Base-by-base conservation (phyloP, 2,329 filamentous ascomycete species). In the Talaromyces sp. region DNA sequence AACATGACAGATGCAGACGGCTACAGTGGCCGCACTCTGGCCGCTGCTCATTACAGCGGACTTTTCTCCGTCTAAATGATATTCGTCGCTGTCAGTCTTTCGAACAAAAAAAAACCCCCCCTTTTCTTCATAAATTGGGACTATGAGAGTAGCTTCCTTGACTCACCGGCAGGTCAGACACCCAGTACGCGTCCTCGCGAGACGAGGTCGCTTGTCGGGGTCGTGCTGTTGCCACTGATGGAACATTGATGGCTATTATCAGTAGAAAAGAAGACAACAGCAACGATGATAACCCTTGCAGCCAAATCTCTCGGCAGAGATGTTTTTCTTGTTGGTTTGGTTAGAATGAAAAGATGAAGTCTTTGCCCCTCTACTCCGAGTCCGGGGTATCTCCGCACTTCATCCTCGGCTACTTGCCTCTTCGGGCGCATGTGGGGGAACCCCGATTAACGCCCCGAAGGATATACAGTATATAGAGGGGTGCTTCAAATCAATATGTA, bases 11-110 rank as follows among this genome's bases (percentile, higher is more conserved):
- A 62, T 81, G 81, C 56, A 84, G 75, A 47, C 82, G 77, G 68
- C 80, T 80, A 71, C 83, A 85, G 67, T 84, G 82, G 57, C 75
- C 79, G 68, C 83, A 85, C 18, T 79, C 70, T 6, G 83, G 82
- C 61, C 80, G 77, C 64, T 79, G 77, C 71, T 85, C 82, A 66
- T 84, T 81, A 68, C 82, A 85, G 65, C 82, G 79, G 65, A 83
- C 83, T 71, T 84, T 85, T 63, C 81, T 76, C 42, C 81, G 79
- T 64, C 80, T 82, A 63, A 56, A 33, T n/a, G 14, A 40, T 2
- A 40, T 36, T 36, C 23, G 5, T 54, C 52, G 28, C 33, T 12
- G 14, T 36, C 14, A 36, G 33, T 10, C 33, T 9, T 10, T 34
- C 9, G 33, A 10, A 10, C 12, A 36, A 16, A 40, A 23, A 23